Percentiles rank a stretch among this genome's conserved stretches.
phyloP scores from a whole-genome alignment of 129 eudicot genomes.

The Kitagawia praeruptora region DNA sequence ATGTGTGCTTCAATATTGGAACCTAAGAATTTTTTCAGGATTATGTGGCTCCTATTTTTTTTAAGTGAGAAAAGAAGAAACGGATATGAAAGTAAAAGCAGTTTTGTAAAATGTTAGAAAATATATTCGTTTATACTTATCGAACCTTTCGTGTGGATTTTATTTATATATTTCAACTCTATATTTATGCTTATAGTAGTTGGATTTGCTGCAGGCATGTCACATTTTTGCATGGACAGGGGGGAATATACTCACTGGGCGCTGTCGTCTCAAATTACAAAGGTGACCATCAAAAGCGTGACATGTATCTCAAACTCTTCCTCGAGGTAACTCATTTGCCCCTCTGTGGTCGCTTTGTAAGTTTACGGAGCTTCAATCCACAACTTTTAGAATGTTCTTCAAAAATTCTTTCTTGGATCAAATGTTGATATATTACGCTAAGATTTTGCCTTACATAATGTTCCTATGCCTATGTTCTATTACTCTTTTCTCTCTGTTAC shows the following conservation, averaged over 20 bases:
- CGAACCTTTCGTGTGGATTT: background rate
- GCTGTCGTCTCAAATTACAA: slow-evolving; percentile 52
- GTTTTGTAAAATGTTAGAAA: background rate
- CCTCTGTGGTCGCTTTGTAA: background rate
- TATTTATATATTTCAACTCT: background rate
- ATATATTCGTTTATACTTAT: too few species aligned
- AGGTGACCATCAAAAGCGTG: slow-evolving; percentile 49
- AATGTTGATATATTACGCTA: background rate
- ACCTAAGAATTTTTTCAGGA: too few species aligned
- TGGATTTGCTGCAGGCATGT: slow-evolving; percentile 39
- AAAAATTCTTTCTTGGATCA: background rate
- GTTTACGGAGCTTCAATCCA: background rate
- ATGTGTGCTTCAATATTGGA: background rate
- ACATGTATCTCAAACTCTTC: slow-evolving; percentile 39
- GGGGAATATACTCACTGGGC: slow-evolving; percentile 77
- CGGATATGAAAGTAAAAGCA: background rate
- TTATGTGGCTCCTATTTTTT: too few species aligned
- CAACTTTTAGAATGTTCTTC: background rate
- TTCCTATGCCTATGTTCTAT: background rate
- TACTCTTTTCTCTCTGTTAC: background rate
- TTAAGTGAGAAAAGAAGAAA: too few species aligned
- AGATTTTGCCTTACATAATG: background rate
- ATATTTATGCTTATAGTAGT: background rate
- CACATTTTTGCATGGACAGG: slow-evolving; percentile 81
- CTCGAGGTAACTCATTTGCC: slow-evolving; percentile 27